phyloP scores from a whole-genome alignment of 345 rosid species.

The Citrus sinensis region DVS_A1.0 CM039166.1:13934001-13934500 shows the following conservation, averaged over 20 bases:
- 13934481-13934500: background rate
- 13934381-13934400: background rate
- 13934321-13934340: background rate
- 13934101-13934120: slow-evolving; percentile 56
- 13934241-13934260: background rate
- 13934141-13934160: slow-evolving; percentile 65
- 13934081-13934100: slow-evolving; percentile 52
- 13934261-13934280: background rate
- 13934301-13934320: background rate
- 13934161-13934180: slow-evolving; percentile 83
- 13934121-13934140: slow-evolving; percentile 39
- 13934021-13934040: background rate
- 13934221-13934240: slow-evolving; percentile 67
- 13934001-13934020: background rate
- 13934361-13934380: background rate
- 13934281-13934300: background rate
- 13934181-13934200: slow-evolving; percentile 59
- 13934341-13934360: background rate
- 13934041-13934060: background rate
- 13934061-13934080: slow-evolving; percentile 4
- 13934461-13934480: background rate
- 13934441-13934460: background rate
- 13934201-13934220: slow-evolving; percentile 74
- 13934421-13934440: background rate
- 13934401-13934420: background rate